A percentile compares a stretch with the other conserved stretches of the same genome.
These are phyloP conservation scores for Penicillium longicatenatum DNA, from an alignment of 495 filamentous ascomycete genomes.

Conservation along the genomic window DNA sequence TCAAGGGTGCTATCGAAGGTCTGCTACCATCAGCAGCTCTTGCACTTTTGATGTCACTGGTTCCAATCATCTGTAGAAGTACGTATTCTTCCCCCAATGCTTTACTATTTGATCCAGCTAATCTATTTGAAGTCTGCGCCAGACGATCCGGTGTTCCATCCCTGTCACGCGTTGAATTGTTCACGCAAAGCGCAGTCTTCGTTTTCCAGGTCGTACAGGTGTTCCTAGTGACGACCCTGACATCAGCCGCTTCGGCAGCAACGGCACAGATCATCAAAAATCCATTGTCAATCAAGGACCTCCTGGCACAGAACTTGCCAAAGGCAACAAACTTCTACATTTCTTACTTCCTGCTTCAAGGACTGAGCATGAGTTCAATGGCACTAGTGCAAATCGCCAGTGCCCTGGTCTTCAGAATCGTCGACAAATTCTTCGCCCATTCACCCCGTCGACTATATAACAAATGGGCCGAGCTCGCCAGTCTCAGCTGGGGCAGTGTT, in stretches of 20 bases:
- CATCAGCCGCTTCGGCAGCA: constrained; percentile 71
- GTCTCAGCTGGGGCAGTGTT: constrained; percentile 78
- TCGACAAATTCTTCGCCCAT: constrained; percentile 65
- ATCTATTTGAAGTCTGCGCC: constrained; percentile 59
- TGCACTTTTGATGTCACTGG: constrained; percentile 80
- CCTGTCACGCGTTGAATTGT: constrained; percentile 73
- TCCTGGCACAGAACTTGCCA: constrained; percentile 74
- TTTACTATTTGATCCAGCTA: not conserved
- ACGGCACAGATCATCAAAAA: constrained; percentile 63
- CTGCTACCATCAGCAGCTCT: constrained; percentile 76
- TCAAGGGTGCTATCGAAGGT: constrained; percentile 79
- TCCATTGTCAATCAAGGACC: constrained; percentile 59
- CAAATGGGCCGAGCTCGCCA: constrained; percentile 62
- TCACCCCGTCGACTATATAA: constrained; percentile 67
- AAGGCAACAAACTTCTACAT: constrained; percentile 89
- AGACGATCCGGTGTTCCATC: constrained; percentile 77
- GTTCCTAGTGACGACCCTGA: constrained; percentile 79
- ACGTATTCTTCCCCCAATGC: constrained; percentile 30
- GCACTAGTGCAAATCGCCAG: constrained; percentile 74
- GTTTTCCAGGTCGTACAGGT: constrained; percentile 91
- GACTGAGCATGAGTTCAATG: constrained; percentile 69
- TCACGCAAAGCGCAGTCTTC: constrained; percentile 87
- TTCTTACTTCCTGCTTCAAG: constrained; percentile 88
- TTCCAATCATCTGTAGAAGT: constrained; percentile 81
- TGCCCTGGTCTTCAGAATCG: constrained; percentile 69